Evolutionary conservation across 805 yeast species (phyloP).

Genomic region (Metschnikowia similis): DNA sequence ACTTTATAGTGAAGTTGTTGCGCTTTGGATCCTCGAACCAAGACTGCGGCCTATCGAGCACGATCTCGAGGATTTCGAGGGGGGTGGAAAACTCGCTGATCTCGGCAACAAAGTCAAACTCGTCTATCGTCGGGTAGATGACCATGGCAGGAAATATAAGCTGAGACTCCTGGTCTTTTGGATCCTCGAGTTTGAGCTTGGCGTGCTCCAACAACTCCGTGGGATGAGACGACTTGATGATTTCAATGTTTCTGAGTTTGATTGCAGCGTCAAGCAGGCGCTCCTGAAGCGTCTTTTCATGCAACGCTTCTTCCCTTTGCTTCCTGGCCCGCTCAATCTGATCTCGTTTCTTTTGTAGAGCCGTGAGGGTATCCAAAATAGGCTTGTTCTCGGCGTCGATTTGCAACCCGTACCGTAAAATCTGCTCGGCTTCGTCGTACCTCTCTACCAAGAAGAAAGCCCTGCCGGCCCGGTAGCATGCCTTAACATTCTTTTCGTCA

Average conservation of each 20-base stretch:
- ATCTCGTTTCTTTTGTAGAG: constrained; percentile 35
- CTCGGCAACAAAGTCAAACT: constrained; percentile 76
- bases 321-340: constrained; percentile 24
- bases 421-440: constrained; percentile 66
- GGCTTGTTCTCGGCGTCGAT: constrained; percentile 59
- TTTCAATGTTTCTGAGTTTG: constrained; percentile 51
- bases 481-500: constrained; percentile 74
- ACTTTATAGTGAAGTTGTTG: constrained; percentile 51
- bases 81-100: constrained; percentile 71
- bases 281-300: constrained; percentile 39
- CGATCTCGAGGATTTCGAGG: constrained; percentile 53
- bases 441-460: constrained; percentile 69
- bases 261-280: constrained; percentile 56
- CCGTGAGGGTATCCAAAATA: constrained; percentile 42
- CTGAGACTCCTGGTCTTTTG: constrained; percentile 68
- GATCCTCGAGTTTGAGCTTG: constrained; percentile 56
- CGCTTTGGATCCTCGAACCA: constrained; percentile 68
- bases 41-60: constrained; percentile 59
- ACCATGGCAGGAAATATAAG: constrained; percentile 77
- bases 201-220: constrained; percentile 53
- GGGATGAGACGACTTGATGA: constrained; percentile 48
- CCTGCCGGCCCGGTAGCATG: constrained; percentile 77
- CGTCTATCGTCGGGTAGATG: constrained; percentile 77
- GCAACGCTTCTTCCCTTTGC: constrained; percentile 35
- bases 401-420: constrained; percentile 60